Evolutionary conservation across 179 eudicot genomes (phyloP).

Genomic region (Spinacia oleracea): DNA sequence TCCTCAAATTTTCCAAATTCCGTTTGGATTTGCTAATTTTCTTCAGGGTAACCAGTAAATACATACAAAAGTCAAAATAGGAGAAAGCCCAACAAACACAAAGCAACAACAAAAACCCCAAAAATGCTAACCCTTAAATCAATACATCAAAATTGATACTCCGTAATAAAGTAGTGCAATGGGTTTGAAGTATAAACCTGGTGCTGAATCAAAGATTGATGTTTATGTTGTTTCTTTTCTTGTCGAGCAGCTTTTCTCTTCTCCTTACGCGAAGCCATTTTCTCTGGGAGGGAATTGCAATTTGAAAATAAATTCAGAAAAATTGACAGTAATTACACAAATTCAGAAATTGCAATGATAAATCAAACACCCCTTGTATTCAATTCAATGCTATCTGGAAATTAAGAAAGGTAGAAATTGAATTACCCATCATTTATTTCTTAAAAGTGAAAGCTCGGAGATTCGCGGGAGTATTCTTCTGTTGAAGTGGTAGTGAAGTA

Average conservation of each 20-base stretch:
- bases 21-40: conserved; percentile 37
- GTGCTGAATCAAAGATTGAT: conserved; percentile 30
- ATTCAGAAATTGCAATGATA: background rate
- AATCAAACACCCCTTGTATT: background rate
- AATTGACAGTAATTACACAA: background rate
- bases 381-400: too few relatives aligned
- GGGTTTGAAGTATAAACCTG: conserved; percentile 23
- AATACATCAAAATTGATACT: background rate
- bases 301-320: background rate
- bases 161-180: background rate
- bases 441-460: too few relatives aligned
- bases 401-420: too few relatives aligned
- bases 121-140: background rate
- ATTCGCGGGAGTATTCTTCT: too few relatives aligned
- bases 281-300: background rate
- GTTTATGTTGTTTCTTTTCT: conserved; percentile 37
- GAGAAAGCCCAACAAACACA: background rate
- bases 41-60: conserved; percentile 22
- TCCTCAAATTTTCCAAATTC: conserved; percentile 14
- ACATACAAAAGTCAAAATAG: background rate
- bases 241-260: conserved; percentile 36
- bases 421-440: too few relatives aligned
- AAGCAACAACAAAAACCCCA: background rate
- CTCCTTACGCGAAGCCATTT: conserved; percentile 30
- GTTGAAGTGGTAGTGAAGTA: too few relatives aligned